Base-by-base conservation (phyloP, 805 yeast genomes). In the Teunomyces pallodes region DNA sequence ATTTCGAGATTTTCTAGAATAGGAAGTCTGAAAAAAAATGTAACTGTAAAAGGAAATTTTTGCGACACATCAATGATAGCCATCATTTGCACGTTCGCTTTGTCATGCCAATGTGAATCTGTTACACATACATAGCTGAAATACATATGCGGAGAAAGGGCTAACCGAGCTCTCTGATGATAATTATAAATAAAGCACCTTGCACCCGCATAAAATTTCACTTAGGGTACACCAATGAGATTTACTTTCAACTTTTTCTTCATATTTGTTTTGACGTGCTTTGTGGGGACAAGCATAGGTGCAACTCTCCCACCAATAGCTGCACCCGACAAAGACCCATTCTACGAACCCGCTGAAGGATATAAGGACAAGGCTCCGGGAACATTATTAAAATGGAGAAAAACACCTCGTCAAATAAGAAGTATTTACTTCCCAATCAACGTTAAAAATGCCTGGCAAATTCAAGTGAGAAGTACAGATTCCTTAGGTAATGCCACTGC, bases 331-430 rank as follows among this genome's bases (percentile, higher is more conserved):
- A 9, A 58, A 14, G 71, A 65, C 46, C 47, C 51, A 2, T 66
- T 65, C 46, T 65, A 66, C 46, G 31, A 20, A 2, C 57, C 64
- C 3, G 65, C 65, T 1, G 44, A 40, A 9, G 64, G 65, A 0
- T 61, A 33, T 42, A 64, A 64, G 43, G 26, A 51, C 26, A 36
- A 42, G 2, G 42, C 49, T 4, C 45, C 54, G 0, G 72, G 72
- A 7, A 55, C 61, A 12, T 58, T 66, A 27, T 52, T 66, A 10
- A 59, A 50, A 43, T 43, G 32, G 13, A 52, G 70, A 48, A 42
- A 48, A 16, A 41, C 61, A 3, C 66, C 68, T 3, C 48, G 50
- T 38, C 46, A 35, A 3, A 45, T 63, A 12, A 54, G 59, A 36
- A 47, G 57, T 38, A 17, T 60, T 6, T 44, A 46, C 17, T 49